Base-by-base conservation (phyloP, 202 grass and related monocot genomes). In the Carex sylvatica region DNA sequence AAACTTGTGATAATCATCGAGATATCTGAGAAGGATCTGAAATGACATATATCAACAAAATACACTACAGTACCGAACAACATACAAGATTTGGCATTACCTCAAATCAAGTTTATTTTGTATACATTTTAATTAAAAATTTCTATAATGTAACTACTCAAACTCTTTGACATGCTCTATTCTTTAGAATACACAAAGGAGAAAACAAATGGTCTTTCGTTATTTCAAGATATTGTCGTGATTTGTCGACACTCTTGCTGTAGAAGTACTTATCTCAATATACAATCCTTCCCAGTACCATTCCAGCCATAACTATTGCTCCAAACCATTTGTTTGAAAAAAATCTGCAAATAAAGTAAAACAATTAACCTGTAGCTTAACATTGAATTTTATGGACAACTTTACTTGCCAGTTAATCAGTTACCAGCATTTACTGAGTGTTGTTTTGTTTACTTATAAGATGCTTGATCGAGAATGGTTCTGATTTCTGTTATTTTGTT, bases 321-420 rank as follows among this genome's bases (percentile, higher is more conserved):
- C 88, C 88, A 71, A 90, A 81, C 81, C 81, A 90, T 79, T 87
- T 83, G 80, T 90, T 90, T 13, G 84, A 90, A 14, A 90, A 15
- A 70, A 90, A 84, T 68, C 88, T 90, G 44, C 31, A 51, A 40
- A 83, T 4, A 62, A 70, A 51, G 16, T 53, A 10, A 31, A 51
- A 75, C 7, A 84, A 40, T 46, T 74, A 35, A 75, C 2, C 4
- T 74, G 23, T 31, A 26, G 12, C 71, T 54, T 12, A 54, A 30
- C 23, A 74, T 74, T 53, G 23, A 74, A 59, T 20, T 46, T 59
- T 26, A 15, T 49, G 14, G 49, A 54, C 23, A 74, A 74, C 10
- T 74, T 53, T 53, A 24, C 11, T 26, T 53, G n/a, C 56, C 20
- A 30, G 23, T 40, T 40, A 8, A 2, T 35, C 64, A 7, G 20